A percentile compares a stretch with the other conserved stretches of the same genome.
Evolutionary conservation across 2,329 filamentous ascomycete species (phyloP).

Genomic region (Penicillium sp.): DNA sequence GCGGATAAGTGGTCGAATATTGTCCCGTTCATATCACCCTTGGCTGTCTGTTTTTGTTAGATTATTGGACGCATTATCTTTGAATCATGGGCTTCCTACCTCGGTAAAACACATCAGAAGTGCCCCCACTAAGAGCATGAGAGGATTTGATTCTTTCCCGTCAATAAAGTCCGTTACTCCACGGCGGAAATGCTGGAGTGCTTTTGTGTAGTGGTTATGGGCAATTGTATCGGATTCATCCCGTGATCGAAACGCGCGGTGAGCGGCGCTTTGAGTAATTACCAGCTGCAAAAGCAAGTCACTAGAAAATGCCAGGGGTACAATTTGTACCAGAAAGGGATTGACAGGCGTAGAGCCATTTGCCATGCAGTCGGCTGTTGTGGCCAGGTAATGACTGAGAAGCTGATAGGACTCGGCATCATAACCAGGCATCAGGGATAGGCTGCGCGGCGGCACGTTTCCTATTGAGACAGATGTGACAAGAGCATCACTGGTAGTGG

Average conservation of each 20-base stretch:
- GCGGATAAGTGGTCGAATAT: slow-evolving; percentile 49
- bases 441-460: slow-evolving; percentile 22
- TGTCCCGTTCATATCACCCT: slow-evolving; percentile 48
- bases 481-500: not conserved
- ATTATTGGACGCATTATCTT: not conserved
- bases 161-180: slow-evolving; percentile 32
- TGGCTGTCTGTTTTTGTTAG: slow-evolving; percentile 33
- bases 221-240: slow-evolving; percentile 32
- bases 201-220: slow-evolving; percentile 31
- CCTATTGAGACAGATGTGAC: slow-evolving; percentile 12
- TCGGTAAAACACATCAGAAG: slow-evolving; percentile 50
- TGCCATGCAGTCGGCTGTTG: slow-evolving; percentile 49
- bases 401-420: slow-evolving; percentile 36
- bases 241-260: slow-evolving; percentile 30
- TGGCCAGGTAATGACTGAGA: slow-evolving; percentile 47
- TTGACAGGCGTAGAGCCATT: slow-evolving; percentile 50
- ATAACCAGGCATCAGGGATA: slow-evolving; percentile 32
- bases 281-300: slow-evolving; percentile 49
- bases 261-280: slow-evolving; percentile 43
- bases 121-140: slow-evolving; percentile 47
- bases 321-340: slow-evolving; percentile 48
- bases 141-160: slow-evolving; percentile 31
- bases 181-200: slow-evolving; percentile 28
- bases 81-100: slow-evolving; percentile 28
- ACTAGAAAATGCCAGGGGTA: slow-evolving; percentile 48